Evolutionary conservation across 345 rosid genomes (phyloP), one percentile per base, ranked within the genome.

Genomic region (Kandelia obovata): DNA sequence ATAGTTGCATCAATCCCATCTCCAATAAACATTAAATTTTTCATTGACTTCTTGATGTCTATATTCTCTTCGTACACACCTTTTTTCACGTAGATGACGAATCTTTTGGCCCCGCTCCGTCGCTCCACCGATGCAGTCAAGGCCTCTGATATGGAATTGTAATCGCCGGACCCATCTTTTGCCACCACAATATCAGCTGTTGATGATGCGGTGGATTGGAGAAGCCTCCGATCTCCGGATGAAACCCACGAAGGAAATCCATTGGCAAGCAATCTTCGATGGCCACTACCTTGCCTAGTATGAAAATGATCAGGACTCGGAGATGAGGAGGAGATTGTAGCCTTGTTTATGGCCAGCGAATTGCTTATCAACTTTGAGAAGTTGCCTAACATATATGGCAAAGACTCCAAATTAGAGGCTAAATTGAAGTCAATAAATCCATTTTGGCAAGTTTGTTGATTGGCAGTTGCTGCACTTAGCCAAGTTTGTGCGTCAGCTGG

Each of bases 1-100:
- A 89, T 53, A 0, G 98, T 91, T 8, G 86, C 90, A 63, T 81
- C 94, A 4, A 88, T 84, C 25, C 98, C 98, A 62, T 93, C 97
- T 30, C 97, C 98, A 19, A 88, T 53, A 8, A 91, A 59, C 97
- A 91, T 93, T 49, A 93, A 57, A 55, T 89, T 84, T 74, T 77
- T 84, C 68, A 81, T 73, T 17, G 92, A 70, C 65, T 75, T 88
- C 73, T 74, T 82, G 51, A 93, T 80, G 74, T 73, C 84, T 53
- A 91, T 87, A 70, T 83, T 80, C 75, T 93, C 98, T 3, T 55
- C 67, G 53, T 93, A 93, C 43, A 85, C 85, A 0, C 98, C 98
- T 2, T 79, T 78, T 80, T 89, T 93, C 58, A 93, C 86, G 71
- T 93, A 73, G 51, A 93, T 85, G 3, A 91, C 90, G 63, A 88